A percentile compares a stretch with the other conserved stretches of the same genome.
Conservation (phyloP, 192 early-diverging fungal genomes). For the Coemansia guatemalensis region DNA sequence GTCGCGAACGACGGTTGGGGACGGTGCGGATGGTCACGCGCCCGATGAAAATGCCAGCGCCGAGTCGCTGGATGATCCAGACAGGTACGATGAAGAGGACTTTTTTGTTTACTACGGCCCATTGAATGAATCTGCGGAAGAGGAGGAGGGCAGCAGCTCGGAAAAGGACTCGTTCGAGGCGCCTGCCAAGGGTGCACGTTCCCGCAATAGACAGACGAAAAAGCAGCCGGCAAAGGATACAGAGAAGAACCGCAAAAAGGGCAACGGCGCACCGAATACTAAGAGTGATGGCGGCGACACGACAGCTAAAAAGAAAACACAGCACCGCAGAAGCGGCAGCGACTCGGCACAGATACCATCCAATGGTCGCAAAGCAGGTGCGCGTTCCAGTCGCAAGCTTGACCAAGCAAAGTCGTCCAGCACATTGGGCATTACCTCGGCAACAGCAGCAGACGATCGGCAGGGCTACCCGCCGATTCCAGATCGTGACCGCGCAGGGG, state of each 20-base stretch:
- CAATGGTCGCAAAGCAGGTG: slow-evolving; percentile 46
- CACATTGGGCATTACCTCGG: slow-evolving; percentile 2
- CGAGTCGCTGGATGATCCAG: slow-evolving; percentile 28
- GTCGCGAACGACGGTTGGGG: background rate
- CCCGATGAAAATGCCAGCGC: background rate
- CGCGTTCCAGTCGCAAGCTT: slow-evolving; percentile 52
- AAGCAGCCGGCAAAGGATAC: slow-evolving; percentile 31
- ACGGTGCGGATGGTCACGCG: background rate
- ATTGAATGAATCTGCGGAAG: slow-evolving; percentile 34
- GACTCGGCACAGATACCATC: slow-evolving; percentile 33
- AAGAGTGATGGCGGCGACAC: slow-evolving; percentile 20
- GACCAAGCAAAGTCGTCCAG: slow-evolving; percentile 20
- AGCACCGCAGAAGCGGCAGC: slow-evolving; percentile 27
- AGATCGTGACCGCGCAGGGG: slow-evolving; percentile 27
- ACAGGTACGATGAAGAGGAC: slow-evolving; percentile 46
- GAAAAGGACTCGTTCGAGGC: slow-evolving; percentile 27
- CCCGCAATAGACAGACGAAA: slow-evolving; percentile 35
- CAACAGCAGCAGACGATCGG: slow-evolving; percentile 9
- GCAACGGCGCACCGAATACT: slow-evolving; percentile 18
- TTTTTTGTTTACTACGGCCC: slow-evolving; percentile 55
- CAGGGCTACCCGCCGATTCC: slow-evolving; percentile 38
- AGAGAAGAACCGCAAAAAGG: slow-evolving; percentile 18
- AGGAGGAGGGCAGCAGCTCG: slow-evolving; percentile 6
- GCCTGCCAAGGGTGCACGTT: slow-evolving; percentile 24
- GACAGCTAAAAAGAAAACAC: slow-evolving; percentile 25